Percentiles rank a stretch among this genome's conserved stretches.
phyloP scores from a whole-genome alignment of 1,139 yeast species.

The Pichia sp. region DNA sequence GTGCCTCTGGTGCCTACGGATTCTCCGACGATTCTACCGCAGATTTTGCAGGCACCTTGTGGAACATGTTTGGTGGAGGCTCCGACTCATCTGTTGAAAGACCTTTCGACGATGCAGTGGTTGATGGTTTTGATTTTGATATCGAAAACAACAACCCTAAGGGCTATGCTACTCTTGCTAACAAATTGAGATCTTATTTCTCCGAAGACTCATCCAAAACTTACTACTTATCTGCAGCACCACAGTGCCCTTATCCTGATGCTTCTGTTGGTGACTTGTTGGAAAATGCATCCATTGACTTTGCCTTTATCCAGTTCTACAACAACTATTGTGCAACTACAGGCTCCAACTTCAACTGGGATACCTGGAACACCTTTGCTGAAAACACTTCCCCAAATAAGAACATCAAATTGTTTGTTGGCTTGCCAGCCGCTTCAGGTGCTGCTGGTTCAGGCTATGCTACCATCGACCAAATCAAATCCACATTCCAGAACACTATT shows the following conservation, averaged over 20 bases:
- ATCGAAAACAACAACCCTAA: conserved; percentile 50
- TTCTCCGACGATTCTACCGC: conserved; percentile 51
- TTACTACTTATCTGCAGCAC: conserved; percentile 88
- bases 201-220: conserved; percentile 48
- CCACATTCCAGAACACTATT: conserved; percentile 38
- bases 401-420: conserved; percentile 53
- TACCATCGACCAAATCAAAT: conserved; percentile 39
- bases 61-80: conserved; percentile 88
- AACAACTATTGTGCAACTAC: conserved; percentile 73
- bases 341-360: conserved; percentile 66
- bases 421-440: conserved; percentile 45
- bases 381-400: conserved; percentile 58
- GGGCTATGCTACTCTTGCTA: conserved; percentile 62
- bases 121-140: conserved; percentile 74
- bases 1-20: conserved; percentile 78
- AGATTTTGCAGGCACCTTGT: conserved; percentile 67
- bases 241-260: conserved; percentile 94
- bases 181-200: conserved; percentile 55
- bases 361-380: conserved; percentile 76
- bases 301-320: conserved; percentile 88
- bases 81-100: conserved; percentile 59
- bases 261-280: conserved; percentile 71
- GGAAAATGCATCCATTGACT: conserved; percentile 62
- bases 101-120: conserved; percentile 68
- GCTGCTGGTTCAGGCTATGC: conserved; percentile 58